Evolutionary conservation across 129 eudicot genomes (phyloP), one percentile per base, ranked within the genome.

Genomic region (Helianthus tuberosus): DNA sequence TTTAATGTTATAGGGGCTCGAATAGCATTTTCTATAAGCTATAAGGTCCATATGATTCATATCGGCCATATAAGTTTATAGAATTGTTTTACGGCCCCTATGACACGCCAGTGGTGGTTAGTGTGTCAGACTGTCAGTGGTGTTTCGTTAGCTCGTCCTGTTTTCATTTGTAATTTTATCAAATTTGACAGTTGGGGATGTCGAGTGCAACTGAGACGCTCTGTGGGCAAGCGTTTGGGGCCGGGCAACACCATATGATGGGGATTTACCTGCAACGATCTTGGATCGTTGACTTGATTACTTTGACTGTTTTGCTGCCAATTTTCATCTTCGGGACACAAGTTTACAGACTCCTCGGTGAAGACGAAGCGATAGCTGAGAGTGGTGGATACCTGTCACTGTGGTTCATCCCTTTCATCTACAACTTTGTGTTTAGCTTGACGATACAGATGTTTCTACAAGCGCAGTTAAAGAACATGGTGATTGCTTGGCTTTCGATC

Each of bases 171-270:
- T 67, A 25, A 6, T 4, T 76, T 66, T 14, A 11, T 55, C 16
- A 3, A 7, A 68, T 6, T 6, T 44, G 61, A 55, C 81, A 89
- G 96, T 66, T 89, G 50, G 96, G 96, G 71, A 89, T 89, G 96
- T 84, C 96, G 36, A 89, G 96, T 77, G 96, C 91, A 64, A 89
- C 96, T 1, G 96, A 89, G 66, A 86, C 88, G 6, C 96, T 87
- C 16, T 89, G 96, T 71, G 96, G 90, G 44, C 90, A 89, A 82
- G 86, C 96, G 60, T 89, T 82, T 79, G 96, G 96, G 54, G 96
- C 92, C 1, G 87, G 89, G 49, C 96, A 89, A 51, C 80, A 82
- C 80, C 85, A 82, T 72, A 89, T 89, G 96, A 82, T 89, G 91
- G 91, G 96, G 9, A 78, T 89, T 13, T 84, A 89, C 83, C 81